These are phyloP conservation scores for Phialophora verrucosa DNA, from an alignment of 2,329 filamentous ascomycete genomes.

Conservation along the genomic window DNA sequence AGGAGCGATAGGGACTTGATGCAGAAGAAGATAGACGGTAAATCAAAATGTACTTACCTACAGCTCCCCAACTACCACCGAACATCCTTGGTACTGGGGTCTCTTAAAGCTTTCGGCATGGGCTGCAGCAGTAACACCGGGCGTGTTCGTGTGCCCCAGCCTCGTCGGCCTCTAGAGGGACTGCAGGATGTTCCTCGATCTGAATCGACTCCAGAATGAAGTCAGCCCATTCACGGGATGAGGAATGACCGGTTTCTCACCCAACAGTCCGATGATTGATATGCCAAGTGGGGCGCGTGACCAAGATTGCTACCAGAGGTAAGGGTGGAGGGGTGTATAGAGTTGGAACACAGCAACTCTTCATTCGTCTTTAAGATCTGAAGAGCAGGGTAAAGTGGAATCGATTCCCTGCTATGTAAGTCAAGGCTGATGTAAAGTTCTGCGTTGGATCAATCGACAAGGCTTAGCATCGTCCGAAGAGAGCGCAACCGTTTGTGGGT, in stretches of 20 bases:
- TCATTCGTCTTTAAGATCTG: background rate
- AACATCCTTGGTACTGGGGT: slow-evolving; percentile 2
- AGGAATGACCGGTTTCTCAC: background rate
- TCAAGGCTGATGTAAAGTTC: background rate
- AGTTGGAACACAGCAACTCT: background rate
- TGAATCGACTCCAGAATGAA: background rate
- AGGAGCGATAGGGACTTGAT: background rate
- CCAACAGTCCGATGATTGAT: background rate
- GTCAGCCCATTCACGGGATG: background rate
- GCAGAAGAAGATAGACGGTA: background rate
- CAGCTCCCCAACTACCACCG: slow-evolving; percentile 8
- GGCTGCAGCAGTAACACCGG: background rate
- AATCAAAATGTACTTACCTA: background rate
- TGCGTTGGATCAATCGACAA: slow-evolving; percentile 7
- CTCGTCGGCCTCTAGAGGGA: background rate
- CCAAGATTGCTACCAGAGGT: background rate
- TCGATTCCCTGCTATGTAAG: background rate
- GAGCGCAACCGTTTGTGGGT: background rate
- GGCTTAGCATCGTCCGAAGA: slow-evolving; percentile 3
- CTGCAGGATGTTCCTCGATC: background rate
- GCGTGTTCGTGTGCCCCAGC: background rate
- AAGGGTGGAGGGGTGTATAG: background rate
- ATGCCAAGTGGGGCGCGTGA: background rate
- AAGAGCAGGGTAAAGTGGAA: background rate
- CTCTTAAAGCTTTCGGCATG: background rate